Evolutionary conservation across 345 rosid genomes (phyloP), one percentile per base, ranked within the genome.

Genomic region (Corchorus capsularis): DNA sequence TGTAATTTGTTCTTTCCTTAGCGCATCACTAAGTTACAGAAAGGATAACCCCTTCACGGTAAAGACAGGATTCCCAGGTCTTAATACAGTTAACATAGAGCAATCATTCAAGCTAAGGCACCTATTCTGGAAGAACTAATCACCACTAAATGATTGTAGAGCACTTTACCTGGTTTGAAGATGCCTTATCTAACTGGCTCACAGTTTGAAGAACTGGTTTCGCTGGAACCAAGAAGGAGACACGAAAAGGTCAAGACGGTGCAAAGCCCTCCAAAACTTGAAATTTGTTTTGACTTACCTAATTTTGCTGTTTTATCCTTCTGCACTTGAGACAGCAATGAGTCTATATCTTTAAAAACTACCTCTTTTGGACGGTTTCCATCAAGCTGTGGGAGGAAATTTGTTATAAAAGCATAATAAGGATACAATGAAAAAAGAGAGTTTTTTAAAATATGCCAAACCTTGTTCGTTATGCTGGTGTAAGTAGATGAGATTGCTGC

Each of bases 361-460:
- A 77, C 82, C 62, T 93, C 97, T 84, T 89, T 93, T 27, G 89
- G 68, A 45, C 83, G 89, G 81, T 85, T 95, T 75, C 97, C 98
- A 85, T 93, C 89, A 71, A 91, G 83, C 98, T 95, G 91, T 71
- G 71, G 49, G 73, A 41, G 50, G 45, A 62, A 62, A 56, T 4
- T 70, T 27, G 79, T 46, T 54, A 77, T 45, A 82, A 52, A 52
- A 49, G 19, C 39, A 61, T 46, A 60, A 16, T 4, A 59, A 46
- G 9, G 22, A 75, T 75, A 49, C 49, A 56, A 19, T 47, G 46
- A 76, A 41, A 19, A 56, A 16, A 65, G 22, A 34, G 43, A 66
- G 32, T 19, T 66, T 37, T 57, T 16, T 19, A 39, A 19, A 39
- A 73, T 37, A 12, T n/a, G 74, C 41, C 65, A 77, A 65, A 89